These are phyloP conservation scores for Physcia stellaris DNA, from an alignment of 495 filamentous ascomycete species.

Conservation along the genomic window DNA sequence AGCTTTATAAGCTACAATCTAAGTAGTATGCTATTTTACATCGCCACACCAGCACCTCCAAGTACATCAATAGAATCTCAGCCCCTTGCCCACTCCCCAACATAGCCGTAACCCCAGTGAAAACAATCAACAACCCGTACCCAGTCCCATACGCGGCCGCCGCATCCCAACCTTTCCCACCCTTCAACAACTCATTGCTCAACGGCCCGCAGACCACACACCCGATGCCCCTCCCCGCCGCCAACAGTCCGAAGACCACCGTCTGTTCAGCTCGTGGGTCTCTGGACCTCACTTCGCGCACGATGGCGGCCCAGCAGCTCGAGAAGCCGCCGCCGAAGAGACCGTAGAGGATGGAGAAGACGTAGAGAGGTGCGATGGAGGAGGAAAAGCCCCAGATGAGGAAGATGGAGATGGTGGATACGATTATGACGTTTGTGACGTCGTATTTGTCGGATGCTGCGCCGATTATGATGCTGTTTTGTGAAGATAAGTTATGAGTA, in stretches of 20 bases:
- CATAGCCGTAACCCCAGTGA: constrained; percentile 29
- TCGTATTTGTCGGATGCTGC: constrained; percentile 39
- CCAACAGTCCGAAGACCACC: constrained; percentile 34
- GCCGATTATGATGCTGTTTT: constrained; percentile 43
- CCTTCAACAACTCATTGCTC: constrained; percentile 37
- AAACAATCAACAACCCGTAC: constrained; percentile 29
- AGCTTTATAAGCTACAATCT: too few species aligned
- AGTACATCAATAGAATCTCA: too few species aligned
- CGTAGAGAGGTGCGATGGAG: constrained; percentile 35
- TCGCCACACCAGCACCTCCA: too few species aligned
- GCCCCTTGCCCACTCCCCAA: too few species aligned
- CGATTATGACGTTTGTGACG: constrained; percentile 39
- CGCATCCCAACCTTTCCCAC: constrained; percentile 8
- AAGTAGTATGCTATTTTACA: too few species aligned
- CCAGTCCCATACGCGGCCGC: constrained; percentile 24
- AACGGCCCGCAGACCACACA: constrained; percentile 41
- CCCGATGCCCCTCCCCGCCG: constrained; percentile 47
- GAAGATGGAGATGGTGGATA: constrained; percentile 42
- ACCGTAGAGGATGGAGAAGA: constrained; percentile 49
- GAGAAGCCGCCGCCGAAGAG: constrained; percentile 46
- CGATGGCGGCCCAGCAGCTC: constrained; percentile 43
- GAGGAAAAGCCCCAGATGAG: constrained; percentile 49
- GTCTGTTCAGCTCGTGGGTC: constrained; percentile 27
- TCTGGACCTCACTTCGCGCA: constrained; percentile 30
- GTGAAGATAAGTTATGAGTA: too few species aligned